phyloP scores from a whole-genome alignment of 441 rosid genomes.

The Biscutella laevigata region DNA sequence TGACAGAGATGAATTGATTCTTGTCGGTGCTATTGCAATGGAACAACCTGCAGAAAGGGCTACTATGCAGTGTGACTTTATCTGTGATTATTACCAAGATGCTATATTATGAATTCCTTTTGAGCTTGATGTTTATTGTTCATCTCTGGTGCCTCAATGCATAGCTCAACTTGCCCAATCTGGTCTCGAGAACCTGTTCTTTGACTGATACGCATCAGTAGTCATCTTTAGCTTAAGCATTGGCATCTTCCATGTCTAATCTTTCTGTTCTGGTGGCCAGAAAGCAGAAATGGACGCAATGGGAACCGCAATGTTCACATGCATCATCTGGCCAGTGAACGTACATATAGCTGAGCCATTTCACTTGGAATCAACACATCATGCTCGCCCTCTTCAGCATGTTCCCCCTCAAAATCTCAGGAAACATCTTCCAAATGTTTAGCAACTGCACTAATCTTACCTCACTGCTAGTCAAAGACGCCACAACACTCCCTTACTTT shows the following conservation, averaged over 20 bases:
- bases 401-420: conserved; percentile 52
- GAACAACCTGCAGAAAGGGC: conserved; percentile 79
- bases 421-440: conserved; percentile 63
- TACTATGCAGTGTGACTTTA: conserved; percentile 3
- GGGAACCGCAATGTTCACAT: conserved; percentile 91
- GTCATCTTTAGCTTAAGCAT: conserved; percentile 61
- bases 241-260: conserved; percentile 52
- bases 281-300: conserved; percentile 77
- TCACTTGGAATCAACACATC: conserved; percentile 94
- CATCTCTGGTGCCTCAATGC: conserved; percentile 66
- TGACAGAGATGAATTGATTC: conserved; percentile 56
- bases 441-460: conserved; percentile 72
- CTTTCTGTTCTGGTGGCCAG: conserved; percentile 69
- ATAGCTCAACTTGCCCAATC: conserved; percentile 82
- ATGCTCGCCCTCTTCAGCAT: conserved; percentile 62
- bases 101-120: not conserved
- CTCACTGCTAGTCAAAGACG: conserved; percentile 50
- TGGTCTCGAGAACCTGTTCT: conserved; percentile 71
- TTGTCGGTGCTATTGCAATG: conserved; percentile 64
- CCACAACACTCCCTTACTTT: conserved; percentile 63
- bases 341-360: conserved; percentile 98
- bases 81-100: not conserved
- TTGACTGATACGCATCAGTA: conserved; percentile 88
- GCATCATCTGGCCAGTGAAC: conserved; percentile 81
- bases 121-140: conserved; percentile 3